Percentiles rank a stretch among this genome's conserved stretches.
phyloP scores from a whole-genome alignment of 345 rosid species.

The Salix brachista region DNA sequence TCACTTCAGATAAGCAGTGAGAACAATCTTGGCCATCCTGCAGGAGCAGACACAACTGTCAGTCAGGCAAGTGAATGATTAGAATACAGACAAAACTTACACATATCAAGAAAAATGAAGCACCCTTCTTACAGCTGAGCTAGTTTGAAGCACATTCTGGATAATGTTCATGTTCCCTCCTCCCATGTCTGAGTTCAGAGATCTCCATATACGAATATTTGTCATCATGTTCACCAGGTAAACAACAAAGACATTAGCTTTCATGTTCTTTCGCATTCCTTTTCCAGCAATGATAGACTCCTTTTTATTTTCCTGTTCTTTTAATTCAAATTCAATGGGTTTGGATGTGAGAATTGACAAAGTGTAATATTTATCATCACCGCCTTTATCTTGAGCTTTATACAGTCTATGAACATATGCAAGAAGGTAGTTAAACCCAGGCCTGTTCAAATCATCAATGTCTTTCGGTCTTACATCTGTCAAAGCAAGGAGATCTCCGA shows the following conservation, averaged over 20 bases:
- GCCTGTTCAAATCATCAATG: conserved; percentile 33
- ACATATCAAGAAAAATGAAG: neutral
- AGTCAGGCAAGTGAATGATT: neutral
- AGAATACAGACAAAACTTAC: neutral
- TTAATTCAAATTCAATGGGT: conserved; percentile 9
- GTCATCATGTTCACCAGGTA: conserved; percentile 37
- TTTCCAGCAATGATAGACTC: neutral
- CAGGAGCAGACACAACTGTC: neutral
- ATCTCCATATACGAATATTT: conserved; percentile 41
- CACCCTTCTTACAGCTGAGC: conserved; percentile 15
- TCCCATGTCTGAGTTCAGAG: conserved; percentile 23
- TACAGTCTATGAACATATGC: conserved; percentile 28
- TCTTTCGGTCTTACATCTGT: conserved; percentile 31
- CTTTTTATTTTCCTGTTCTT: neutral
- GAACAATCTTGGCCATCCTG: neutral
- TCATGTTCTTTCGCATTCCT: neutral
- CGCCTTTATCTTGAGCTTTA: neutral
- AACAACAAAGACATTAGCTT: conserved; percentile 22
- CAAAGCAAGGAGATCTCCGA: conserved; percentile 38
- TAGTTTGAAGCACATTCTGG: conserved; percentile 22
- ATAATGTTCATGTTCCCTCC: conserved; percentile 29
- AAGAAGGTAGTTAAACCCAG: conserved; percentile 22
- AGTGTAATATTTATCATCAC: neutral
- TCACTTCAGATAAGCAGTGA: neutral
- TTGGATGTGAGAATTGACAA: conserved; percentile 31